Percentiles rank a stretch among this genome's conserved stretches.
These are phyloP conservation scores for Sicyos edulis DNA, from an alignment of 306 rosid genomes.

Conservation along the genomic window DNA sequence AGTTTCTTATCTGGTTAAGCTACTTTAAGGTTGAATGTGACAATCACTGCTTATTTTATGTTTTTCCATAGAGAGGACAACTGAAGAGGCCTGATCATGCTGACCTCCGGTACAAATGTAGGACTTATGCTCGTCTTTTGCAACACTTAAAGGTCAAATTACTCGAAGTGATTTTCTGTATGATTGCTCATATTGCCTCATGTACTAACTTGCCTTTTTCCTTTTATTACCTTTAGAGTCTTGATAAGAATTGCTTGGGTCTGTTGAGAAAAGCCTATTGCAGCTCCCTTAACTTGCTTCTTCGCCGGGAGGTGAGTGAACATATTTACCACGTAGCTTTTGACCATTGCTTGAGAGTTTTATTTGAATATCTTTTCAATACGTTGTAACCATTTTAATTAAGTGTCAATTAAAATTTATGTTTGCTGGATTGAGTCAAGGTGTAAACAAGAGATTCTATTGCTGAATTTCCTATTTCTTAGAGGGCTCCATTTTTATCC, in stretches of 20 bases:
- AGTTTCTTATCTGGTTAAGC: no score
- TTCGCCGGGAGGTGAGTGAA: slow-evolving; percentile 77
- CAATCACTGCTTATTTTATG: slow-evolving; percentile 27
- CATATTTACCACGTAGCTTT: slow-evolving; percentile 6
- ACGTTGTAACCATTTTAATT: not conserved
- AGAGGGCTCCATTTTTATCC: not conserved
- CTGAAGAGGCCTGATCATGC: slow-evolving; percentile 98
- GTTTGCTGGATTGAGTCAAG: not conserved
- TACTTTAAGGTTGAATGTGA: slow-evolving; percentile 15
- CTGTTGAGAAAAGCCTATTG: slow-evolving; percentile 76
- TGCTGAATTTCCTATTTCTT: slow-evolving; percentile 12
- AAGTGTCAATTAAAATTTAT: not conserved
- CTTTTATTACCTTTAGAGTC: slow-evolving; percentile 44
- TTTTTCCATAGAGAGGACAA: slow-evolving; percentile 70
- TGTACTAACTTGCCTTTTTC: not conserved
- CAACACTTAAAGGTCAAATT: slow-evolving; percentile 73
- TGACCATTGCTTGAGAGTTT: not conserved
- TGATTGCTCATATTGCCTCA: not conserved
- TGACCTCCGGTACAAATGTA: slow-evolving; percentile 83
- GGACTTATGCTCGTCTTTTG: slow-evolving; percentile 86
- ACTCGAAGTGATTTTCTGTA: slow-evolving; percentile 9
- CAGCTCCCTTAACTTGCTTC: slow-evolving; percentile 85
- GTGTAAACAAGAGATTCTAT: not conserved
- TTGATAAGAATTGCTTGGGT: slow-evolving; percentile 72
- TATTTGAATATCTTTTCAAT: not conserved